phyloP scores from a whole-genome alignment of 2,329 filamentous ascomycete genomes.

The Botrytis galanthina region DNA sequence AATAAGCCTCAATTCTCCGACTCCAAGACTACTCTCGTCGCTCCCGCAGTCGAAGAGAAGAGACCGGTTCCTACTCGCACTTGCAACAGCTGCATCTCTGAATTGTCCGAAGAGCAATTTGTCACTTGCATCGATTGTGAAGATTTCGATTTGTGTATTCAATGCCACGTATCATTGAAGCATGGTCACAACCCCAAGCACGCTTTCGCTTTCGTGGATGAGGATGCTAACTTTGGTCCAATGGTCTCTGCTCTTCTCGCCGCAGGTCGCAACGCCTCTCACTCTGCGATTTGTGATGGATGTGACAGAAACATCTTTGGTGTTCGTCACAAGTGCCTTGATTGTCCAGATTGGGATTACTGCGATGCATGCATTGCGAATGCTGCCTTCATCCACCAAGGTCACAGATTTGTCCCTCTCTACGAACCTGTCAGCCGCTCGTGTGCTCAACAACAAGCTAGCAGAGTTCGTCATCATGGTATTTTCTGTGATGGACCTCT shows the following conservation, averaged over 20 bases:
- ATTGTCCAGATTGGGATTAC: slow-evolving; percentile 97
- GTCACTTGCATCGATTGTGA: slow-evolving; percentile 82
- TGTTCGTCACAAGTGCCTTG: slow-evolving; percentile 92
- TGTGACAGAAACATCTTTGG: slow-evolving; percentile 86
- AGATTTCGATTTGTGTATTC: slow-evolving; percentile 88
- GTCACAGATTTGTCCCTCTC: slow-evolving; percentile 85
- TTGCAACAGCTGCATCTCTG: slow-evolving; percentile 61
- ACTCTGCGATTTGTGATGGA: slow-evolving; percentile 90
- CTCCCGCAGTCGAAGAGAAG: slow-evolving; percentile 27
- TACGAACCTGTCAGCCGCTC: slow-evolving; percentile 64
- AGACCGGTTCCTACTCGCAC: slow-evolving; percentile 42
- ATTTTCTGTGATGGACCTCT: slow-evolving; percentile 95
- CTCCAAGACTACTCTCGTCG: slow-evolving; percentile 33
- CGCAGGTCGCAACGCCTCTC: slow-evolving; percentile 75
- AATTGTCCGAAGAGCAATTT: slow-evolving; percentile 71
- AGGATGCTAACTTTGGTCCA: slow-evolving; percentile 59
- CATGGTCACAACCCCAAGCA: slow-evolving; percentile 94
- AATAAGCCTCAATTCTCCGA: slow-evolving; percentile 23
- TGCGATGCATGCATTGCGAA: slow-evolving; percentile 72
- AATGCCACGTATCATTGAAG: slow-evolving; percentile 70
- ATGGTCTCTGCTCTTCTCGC: slow-evolving; percentile 66
- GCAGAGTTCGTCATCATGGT: slow-evolving; percentile 65
- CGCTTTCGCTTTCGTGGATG: slow-evolving; percentile 67
- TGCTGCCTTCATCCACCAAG: slow-evolving; percentile 68
- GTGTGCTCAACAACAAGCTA: slow-evolving; percentile 42